Evolutionary conservation across 73 alveolate genomes (phyloP), one percentile per base, ranked within the genome.

Genomic region (Stentor coeruleus): DNA sequence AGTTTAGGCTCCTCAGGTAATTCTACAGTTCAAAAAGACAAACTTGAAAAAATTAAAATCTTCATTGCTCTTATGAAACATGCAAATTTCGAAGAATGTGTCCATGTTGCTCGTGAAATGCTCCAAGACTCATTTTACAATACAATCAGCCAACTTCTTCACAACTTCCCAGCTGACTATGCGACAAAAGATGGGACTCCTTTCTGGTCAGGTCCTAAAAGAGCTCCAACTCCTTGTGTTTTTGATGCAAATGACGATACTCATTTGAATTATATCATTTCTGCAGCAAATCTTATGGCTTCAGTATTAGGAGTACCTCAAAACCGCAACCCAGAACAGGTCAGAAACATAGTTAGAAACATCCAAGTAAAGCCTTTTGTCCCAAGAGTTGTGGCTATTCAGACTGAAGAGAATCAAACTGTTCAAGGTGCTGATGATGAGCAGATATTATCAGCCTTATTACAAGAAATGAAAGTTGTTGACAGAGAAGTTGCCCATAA

Each of bases 171-270:
- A 11, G 93, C 90, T n/a, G 99, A 97, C 81, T 95, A 96, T 60
- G 92, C 81, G 86, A 92, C 91, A 60, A 84, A 82, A 75, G 97
- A 93, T 3, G 92, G 90, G 3, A 35, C 91, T 40, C 95, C 94
- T 15, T 98, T 98, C 93, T 98, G 99, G 99, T 86, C 98, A 40
- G 99, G 99, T 15, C 98, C 99, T 11, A 98, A 95, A 90, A 93
- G 99, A 85, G 94, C 98, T 39, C 99, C 99, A 1, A 79, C 90
- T 49, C 98, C 99, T 11, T 87, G 93, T 72, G 85, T 81, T 39
- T 95, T 86, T 82, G 95, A 90, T 80, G 87, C 92, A 2, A 75
- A 81, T 15, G 96, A 95, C 79, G 89, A 59, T 3, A 85, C 84
- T 57, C 96, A 93, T 81, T 85, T 91, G 58, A 93, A 74, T 38